A percentile compares a stretch with the other conserved stretches of the same genome.
Evolutionary conservation across 2,329 filamentous ascomycete genomes (phyloP).

Genomic region (Lasiodiplodia sp.): DNA sequence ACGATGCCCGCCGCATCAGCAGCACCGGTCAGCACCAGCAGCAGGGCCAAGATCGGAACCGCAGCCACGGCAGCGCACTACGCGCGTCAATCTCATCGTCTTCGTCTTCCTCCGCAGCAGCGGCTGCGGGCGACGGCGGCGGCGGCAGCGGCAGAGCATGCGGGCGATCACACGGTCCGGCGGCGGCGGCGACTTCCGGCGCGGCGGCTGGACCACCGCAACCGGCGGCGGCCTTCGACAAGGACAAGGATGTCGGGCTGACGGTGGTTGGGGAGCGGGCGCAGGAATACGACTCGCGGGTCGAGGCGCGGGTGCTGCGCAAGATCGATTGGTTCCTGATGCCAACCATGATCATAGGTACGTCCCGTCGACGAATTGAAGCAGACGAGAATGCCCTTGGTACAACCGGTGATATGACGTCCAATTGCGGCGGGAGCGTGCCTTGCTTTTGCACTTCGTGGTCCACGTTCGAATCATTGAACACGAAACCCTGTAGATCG

Average conservation of each 20-base stretch:
- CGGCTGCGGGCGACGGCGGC: slow-evolving; percentile 50
- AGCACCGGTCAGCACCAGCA: background rate
- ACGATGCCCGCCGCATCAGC: slow-evolving; percentile 3
- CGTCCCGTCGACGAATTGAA: slow-evolving; percentile 16
- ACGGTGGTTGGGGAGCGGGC: slow-evolving; percentile 66
- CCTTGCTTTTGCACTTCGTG: background rate
- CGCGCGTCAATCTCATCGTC: background rate
- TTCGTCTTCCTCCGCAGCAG: background rate
- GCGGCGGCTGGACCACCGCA: background rate
- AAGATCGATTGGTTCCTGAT: slow-evolving; percentile 74
- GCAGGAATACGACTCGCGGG: slow-evolving; percentile 61
- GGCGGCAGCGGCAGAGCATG: slow-evolving; percentile 56
- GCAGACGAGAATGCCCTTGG: background rate
- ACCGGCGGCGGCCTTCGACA: slow-evolving; percentile 1
- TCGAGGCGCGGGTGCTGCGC: slow-evolving; percentile 64
- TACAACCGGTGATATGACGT: background rate
- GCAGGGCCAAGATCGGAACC: background rate
- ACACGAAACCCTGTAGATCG: slow-evolving; percentile 15
- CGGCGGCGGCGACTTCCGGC: background rate
- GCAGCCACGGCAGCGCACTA: background rate
- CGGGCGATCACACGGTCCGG: background rate
- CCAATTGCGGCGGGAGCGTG: background rate
- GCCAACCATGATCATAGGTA: slow-evolving; percentile 65
- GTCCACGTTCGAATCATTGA: background rate
- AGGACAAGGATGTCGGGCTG: slow-evolving; percentile 63